Percentiles rank a stretch among this genome's conserved stretches.
phyloP scores from a whole-genome alignment of 2,329 filamentous ascomycete genomes.

The Orbilia javanica region DNA sequence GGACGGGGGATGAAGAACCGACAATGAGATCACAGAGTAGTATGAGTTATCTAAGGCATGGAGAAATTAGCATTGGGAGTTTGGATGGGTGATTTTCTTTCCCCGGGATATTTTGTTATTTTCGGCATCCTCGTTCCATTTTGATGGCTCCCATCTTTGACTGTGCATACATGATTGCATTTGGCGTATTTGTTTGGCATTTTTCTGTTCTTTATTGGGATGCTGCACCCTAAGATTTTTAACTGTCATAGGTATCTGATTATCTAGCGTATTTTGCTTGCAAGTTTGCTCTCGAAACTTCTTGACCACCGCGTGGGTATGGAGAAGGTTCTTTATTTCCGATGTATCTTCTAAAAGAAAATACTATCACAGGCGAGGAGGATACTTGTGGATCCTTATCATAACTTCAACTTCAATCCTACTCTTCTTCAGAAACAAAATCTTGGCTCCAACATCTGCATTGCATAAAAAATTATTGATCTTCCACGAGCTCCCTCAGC shows the following conservation, averaged over 20 bases:
- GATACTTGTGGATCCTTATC: background rate
- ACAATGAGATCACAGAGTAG: constrained; percentile 45
- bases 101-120: constrained; percentile 11
- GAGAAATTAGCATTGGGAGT: constrained; percentile 50
- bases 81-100: constrained; percentile 22
- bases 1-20: background rate
- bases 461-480: background rate
- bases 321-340: background rate
- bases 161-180: constrained; percentile 15
- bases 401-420: background rate
- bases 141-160: background rate
- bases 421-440: background rate
- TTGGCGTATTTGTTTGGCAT: constrained; percentile 36
- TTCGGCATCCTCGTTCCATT: background rate
- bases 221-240: constrained; percentile 9
- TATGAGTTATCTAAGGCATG: constrained; percentile 47
- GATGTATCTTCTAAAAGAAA: background rate
- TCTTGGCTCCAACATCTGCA: background rate
- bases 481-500: background rate
- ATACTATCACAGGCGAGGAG: background rate
- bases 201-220: constrained; percentile 35
- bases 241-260: background rate
- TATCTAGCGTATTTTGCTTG: background rate
- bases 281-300: background rate
- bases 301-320: background rate